Percentiles rank a stretch among this genome's conserved stretches.
These are phyloP conservation scores for Hypholoma fasciculare DNA, from an alignment of 768 basidiomycete species.

Conservation along the genomic window DNA sequence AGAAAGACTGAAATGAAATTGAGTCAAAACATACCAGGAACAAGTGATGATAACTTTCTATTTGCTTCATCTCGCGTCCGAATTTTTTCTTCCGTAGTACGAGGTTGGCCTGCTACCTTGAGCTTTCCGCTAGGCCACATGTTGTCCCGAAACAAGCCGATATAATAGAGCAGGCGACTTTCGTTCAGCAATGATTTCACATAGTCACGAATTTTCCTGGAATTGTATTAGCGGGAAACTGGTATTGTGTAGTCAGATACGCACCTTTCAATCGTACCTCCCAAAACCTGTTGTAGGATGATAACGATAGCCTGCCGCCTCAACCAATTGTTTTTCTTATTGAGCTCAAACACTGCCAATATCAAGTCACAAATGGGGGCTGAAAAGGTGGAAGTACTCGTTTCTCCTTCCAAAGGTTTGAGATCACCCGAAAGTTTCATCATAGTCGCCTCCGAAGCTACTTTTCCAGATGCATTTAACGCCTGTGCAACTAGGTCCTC, in stretches of 20 bases:
- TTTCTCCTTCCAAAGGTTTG: slow-evolving; percentile 84
- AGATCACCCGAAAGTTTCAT: slow-evolving; percentile 76
- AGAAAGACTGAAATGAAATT: not conserved
- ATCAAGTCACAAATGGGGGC: slow-evolving; percentile 93
- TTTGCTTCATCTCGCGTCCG: slow-evolving; percentile 86
- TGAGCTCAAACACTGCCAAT: slow-evolving; percentile 90
- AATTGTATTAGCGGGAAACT: slow-evolving; percentile 4
- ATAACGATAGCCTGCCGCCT: slow-evolving; percentile 94
- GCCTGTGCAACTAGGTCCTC: slow-evolving; percentile 86
- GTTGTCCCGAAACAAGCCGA: slow-evolving; percentile 67
- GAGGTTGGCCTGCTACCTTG: slow-evolving; percentile 56
- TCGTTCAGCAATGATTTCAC: slow-evolving; percentile 66
- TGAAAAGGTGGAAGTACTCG: slow-evolving; percentile 86
- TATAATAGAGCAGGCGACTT: slow-evolving; percentile 63
- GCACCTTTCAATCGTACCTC: slow-evolving; percentile 94
- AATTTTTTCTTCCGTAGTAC: slow-evolving; percentile 79
- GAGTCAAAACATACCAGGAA: slow-evolving; percentile 66
- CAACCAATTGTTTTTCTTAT: slow-evolving; percentile 97
- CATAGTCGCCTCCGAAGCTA: slow-evolving; percentile 65
- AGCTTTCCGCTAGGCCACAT: slow-evolving; percentile 88
- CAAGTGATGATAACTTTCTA: slow-evolving; percentile 83
- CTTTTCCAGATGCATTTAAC: slow-evolving; percentile 67
- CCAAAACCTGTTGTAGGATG: slow-evolving; percentile 93
- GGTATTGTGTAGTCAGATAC: slow-evolving; percentile 17
- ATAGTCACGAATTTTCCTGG: slow-evolving; percentile 86